Evolutionary conservation across 2,329 filamentous ascomycete species (phyloP).

Genomic region (Clathrospora elynae): DNA sequence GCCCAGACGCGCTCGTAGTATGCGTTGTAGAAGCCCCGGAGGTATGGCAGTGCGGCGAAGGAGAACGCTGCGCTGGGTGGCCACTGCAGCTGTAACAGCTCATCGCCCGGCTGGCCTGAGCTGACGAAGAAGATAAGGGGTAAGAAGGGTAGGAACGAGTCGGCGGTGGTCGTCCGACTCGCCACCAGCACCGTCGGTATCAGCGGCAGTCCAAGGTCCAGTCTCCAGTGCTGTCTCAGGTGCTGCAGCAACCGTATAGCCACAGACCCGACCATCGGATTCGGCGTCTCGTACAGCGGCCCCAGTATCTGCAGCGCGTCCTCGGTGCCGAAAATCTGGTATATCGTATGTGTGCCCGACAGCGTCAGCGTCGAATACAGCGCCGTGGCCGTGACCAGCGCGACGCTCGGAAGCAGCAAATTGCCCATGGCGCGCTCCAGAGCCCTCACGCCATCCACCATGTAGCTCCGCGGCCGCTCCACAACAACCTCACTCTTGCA

Average conservation of each 20-base stretch:
- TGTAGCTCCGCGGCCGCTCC: constrained; percentile 71
- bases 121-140: constrained; percentile 66
- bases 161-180: constrained; percentile 67
- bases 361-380: constrained; percentile 54
- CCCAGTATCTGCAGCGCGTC: constrained; percentile 63
- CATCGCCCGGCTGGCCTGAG: constrained; percentile 53
- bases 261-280: constrained; percentile 35
- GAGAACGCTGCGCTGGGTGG: constrained; percentile 69
- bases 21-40: constrained; percentile 66
- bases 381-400: constrained; percentile 58
- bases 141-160: constrained; percentile 66
- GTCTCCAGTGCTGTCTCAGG: constrained; percentile 52
- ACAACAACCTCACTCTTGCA: constrained; percentile 84
- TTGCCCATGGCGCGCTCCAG: constrained; percentile 62
- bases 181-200: constrained; percentile 71
- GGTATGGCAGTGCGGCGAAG: constrained; percentile 68
- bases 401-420: constrained; percentile 68
- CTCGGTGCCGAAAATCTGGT: constrained; percentile 67
- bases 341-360: constrained; percentile 67
- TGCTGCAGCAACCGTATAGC: constrained; percentile 40
- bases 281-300: constrained; percentile 46
- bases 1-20: constrained; percentile 66
- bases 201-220: constrained; percentile 66
- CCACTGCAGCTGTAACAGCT: constrained; percentile 62
- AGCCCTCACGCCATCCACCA: constrained; percentile 69